Evolutionary conservation across 225 moss, liverwort and hornwort genomes (phyloP).

Genomic region (Polytrichum commune): DNA sequence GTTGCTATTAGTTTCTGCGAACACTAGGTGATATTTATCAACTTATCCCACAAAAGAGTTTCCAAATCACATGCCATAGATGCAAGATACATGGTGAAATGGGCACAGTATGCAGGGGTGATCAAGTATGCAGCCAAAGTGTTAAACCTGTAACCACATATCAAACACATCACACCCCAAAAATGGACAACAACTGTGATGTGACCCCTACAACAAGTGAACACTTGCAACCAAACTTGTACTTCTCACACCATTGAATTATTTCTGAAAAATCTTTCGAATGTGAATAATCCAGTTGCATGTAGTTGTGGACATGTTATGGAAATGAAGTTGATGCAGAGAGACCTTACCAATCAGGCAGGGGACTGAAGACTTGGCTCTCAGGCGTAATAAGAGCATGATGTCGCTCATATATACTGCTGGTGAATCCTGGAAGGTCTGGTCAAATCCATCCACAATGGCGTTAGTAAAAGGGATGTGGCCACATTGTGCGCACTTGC

Average conservation of each 20-base stretch:
- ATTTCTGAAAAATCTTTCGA: too few species aligned
- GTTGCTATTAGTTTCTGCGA: too few species aligned
- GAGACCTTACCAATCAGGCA: conserved; percentile 72
- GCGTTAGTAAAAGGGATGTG: background rate
- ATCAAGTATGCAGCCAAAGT: conserved; percentile 84
- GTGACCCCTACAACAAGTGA: too few species aligned
- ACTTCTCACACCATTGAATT: too few species aligned
- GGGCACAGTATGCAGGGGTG: conserved; percentile 94
- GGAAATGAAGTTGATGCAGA: background rate
- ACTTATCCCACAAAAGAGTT: background rate
- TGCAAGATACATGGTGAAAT: conserved; percentile 97
- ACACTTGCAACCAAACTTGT: too few species aligned
- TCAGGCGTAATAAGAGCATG: conserved; percentile 97
- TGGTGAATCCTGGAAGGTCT: conserved; percentile 97
- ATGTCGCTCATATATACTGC: conserved; percentile 81
- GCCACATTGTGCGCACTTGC: background rate
- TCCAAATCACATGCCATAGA: conserved; percentile 66
- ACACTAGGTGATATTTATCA: background rate
- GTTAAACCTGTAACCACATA: conserved; percentile 50
- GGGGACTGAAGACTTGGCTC: conserved; percentile 87
- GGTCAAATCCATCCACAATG: conserved; percentile 8
- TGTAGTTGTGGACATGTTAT: background rate
- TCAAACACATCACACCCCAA: background rate
- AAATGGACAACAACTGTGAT: too few species aligned
- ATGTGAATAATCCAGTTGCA: too few species aligned